These are phyloP conservation scores for Orbilia oligospora DNA, from an alignment of 2,329 filamentous ascomycete species.

Conservation along the genomic window DNA sequence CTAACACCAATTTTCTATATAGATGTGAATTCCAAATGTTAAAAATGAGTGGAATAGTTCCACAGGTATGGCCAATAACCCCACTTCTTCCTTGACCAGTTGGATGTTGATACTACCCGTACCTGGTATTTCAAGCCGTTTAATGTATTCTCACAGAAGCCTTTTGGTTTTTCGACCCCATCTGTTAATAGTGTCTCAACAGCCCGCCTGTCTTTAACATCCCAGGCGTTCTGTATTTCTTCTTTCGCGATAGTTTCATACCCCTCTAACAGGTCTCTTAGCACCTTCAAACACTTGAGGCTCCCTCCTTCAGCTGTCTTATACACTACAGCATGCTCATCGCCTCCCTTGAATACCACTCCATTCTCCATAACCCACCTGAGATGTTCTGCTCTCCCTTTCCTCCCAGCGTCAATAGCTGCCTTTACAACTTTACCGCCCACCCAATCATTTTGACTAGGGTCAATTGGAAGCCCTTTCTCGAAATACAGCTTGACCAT, in stretches of 20 bases:
- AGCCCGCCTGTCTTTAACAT: constrained; percentile 22
- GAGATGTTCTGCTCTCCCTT: constrained; percentile 24
- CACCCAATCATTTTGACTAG: not conserved
- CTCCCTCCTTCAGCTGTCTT: constrained; percentile 23
- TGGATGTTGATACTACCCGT: constrained; percentile 22
- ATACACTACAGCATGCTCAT: constrained; percentile 16
- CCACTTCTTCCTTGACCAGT: constrained; percentile 20
- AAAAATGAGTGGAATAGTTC: constrained; percentile 40
- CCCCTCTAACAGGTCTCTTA: constrained; percentile 19
- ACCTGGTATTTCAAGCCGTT: constrained; percentile 16
- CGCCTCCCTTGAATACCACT: constrained; percentile 16
- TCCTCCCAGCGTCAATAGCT: constrained; percentile 13
- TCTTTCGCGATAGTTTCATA: constrained; percentile 21
- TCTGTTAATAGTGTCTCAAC: constrained; percentile 29
- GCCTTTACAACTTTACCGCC: constrained; percentile 14
- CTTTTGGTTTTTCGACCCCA: constrained; percentile 5
- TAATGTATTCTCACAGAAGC: not conserved
- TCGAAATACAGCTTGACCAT: constrained; percentile 48
- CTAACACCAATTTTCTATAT: not conserved
- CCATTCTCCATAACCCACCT: constrained; percentile 30
- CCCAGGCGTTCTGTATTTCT: constrained; percentile 18
- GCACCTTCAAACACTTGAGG: constrained; percentile 24
- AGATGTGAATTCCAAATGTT: not conserved
- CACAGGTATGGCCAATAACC: constrained; percentile 37
- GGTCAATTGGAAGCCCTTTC: constrained; percentile 31